These are phyloP conservation scores for Plasmodium gallinaceum DNA, from an alignment of 169 alveolate species.

Conservation along the genomic window DNA sequence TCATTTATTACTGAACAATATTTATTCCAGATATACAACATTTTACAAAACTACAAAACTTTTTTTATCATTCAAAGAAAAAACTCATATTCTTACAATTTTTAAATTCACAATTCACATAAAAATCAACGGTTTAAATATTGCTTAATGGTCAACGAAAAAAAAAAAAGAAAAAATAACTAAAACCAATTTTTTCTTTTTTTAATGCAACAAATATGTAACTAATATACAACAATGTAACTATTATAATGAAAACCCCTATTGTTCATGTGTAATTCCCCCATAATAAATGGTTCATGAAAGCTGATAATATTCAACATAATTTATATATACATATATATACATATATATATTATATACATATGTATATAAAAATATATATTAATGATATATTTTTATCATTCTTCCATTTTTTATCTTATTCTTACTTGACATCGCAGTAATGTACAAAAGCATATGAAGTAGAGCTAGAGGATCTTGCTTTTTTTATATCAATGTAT, in stretches of 20 bases:
- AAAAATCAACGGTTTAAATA: conserved; percentile 6
- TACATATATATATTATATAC: neutral
- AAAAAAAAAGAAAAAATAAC: neutral
- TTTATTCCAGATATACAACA: conserved; percentile 10
- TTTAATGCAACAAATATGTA: neutral
- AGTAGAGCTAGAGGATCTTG: conserved; percentile 76
- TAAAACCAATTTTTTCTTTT: neutral
- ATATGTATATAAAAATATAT: conserved; percentile 19
- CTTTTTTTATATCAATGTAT: conserved; percentile 84
- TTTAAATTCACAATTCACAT: conserved; percentile 6
- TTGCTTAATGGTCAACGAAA: neutral
- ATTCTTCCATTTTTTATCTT: conserved; percentile 18
- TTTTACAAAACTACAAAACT: neutral
- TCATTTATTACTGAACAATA: conserved; percentile 14
- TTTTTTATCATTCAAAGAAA: conserved; percentile 33
- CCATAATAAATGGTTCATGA: conserved; percentile 14
- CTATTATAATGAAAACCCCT: neutral
- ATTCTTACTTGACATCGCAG: conserved; percentile 74
- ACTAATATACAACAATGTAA: neutral
- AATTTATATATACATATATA: conserved; percentile 8
- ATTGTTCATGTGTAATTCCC: conserved; percentile 33
- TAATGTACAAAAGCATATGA: conserved; percentile 86
- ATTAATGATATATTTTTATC: conserved; percentile 12
- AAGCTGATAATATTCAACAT: conserved; percentile 28
- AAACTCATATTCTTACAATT: conserved; percentile 2